Evolutionary conservation across 78 protist genomes (phyloP).

Genomic region (Pigoraptor vietnamica): DNA sequence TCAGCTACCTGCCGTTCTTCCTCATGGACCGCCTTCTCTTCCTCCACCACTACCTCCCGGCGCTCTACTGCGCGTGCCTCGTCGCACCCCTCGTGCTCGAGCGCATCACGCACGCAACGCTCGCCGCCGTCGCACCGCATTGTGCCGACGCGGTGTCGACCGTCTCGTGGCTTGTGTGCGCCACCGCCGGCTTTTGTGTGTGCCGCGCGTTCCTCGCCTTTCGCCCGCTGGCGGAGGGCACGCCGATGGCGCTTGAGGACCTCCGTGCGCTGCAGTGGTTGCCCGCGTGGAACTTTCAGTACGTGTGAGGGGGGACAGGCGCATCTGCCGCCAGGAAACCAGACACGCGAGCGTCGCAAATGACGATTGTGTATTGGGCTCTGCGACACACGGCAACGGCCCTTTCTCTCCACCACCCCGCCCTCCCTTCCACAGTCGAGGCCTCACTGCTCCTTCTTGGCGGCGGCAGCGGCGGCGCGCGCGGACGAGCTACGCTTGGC

Average conservation of each 20-base stretch:
- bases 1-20: not conserved
- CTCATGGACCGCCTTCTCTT: not conserved
- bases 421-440: too few relatives aligned
- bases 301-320: too few relatives aligned
- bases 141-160: not conserved
- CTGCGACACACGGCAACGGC: too few relatives aligned
- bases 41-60: not conserved
- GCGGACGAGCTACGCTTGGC: too few relatives aligned
- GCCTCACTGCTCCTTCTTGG: too few relatives aligned
- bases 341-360: too few relatives aligned
- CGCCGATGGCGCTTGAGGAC: not conserved
- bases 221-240: not conserved
- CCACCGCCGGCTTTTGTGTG: not conserved
- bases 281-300: not conserved
- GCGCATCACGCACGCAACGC: not conserved
- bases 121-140: not conserved
- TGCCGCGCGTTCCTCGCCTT: not conserved
- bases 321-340: too few relatives aligned
- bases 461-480: too few relatives aligned
- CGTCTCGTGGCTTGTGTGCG: not conserved
- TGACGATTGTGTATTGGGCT: too few relatives aligned
- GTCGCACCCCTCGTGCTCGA: not conserved
- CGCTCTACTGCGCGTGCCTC: not conserved
- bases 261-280: not conserved
- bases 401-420: too few relatives aligned